Evolutionary conservation across 768 basidiomycete genomes (phyloP).

Genomic region (Boletus vermiculosoides): DNA sequence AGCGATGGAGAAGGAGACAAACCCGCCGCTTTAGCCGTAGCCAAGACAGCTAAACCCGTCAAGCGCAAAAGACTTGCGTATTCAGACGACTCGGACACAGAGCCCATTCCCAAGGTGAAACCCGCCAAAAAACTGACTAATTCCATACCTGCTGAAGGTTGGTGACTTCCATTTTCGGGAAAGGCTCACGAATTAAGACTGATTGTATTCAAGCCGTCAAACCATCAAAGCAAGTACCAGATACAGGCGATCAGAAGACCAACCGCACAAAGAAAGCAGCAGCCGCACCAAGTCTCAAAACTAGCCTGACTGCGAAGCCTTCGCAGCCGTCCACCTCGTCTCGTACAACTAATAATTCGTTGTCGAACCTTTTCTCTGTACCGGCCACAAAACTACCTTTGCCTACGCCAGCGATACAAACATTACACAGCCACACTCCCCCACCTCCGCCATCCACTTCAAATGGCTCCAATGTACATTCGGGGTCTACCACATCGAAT

Average conservation of each 20-base stretch:
- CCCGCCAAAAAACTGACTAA: slow-evolving; percentile 1
- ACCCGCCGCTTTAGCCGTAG: slow-evolving; percentile 22
- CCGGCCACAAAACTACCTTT: background rate
- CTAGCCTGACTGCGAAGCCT: background rate
- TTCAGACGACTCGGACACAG: slow-evolving; percentile 27
- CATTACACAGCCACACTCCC: background rate
- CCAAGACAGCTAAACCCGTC: slow-evolving; percentile 9
- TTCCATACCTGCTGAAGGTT: slow-evolving; percentile 11
- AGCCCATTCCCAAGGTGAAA: slow-evolving; percentile 17
- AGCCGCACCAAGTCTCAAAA: background rate
- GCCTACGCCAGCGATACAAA: background rate
- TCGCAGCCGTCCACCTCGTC: slow-evolving; percentile 5
- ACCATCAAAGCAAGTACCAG: slow-evolving; percentile 7
- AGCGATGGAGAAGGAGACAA: slow-evolving; percentile 33
- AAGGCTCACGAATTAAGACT: background rate
- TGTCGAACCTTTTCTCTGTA: slow-evolving; percentile 8
- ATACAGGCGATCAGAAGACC: background rate
- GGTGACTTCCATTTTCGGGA: background rate
- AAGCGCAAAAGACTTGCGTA: slow-evolving; percentile 29
- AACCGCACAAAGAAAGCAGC: slow-evolving; percentile 6
- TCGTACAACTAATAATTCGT: slow-evolving; percentile 21
- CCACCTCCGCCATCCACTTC: background rate
- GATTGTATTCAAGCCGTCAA: slow-evolving; percentile 15
- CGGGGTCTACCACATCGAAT: background rate
- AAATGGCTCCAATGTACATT: background rate